Conservation (phyloP, 352 stramenopile genomes). For the Phytophthora kernoviae region DNA sequence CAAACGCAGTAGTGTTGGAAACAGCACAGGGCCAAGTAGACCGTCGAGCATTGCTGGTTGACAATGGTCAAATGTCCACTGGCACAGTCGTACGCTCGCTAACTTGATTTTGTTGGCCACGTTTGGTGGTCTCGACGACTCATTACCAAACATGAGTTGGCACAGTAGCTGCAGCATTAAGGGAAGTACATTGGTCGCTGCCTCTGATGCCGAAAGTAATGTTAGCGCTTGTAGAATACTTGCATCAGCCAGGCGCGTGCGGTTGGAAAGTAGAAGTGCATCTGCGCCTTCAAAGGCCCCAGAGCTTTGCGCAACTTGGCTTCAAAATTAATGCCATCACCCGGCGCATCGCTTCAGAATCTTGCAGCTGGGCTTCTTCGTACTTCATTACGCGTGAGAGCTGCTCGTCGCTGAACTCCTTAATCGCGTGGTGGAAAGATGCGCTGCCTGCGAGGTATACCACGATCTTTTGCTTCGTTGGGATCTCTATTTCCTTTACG, state of each 20-base stretch:
- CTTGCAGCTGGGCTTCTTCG: conserved; percentile 52
- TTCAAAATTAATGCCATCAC: conserved; percentile 68
- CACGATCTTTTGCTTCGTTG: conserved; percentile 42
- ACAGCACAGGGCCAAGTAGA: conserved; percentile 69
- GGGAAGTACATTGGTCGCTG: conserved; percentile 60
- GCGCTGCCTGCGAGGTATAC: conserved; percentile 64
- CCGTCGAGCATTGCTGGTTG: conserved; percentile 43
- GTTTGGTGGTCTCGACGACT: conserved; percentile 47
- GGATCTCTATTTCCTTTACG: conserved; percentile 55
- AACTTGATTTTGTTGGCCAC: conserved; percentile 69
- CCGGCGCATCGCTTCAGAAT: conserved; percentile 34
- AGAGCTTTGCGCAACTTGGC: conserved; percentile 50
- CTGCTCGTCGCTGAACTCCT: conserved; percentile 73
- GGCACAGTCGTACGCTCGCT: conserved; percentile 56
- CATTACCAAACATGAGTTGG: conserved; percentile 76
- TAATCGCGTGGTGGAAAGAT: conserved; percentile 71
- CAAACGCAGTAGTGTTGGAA: conserved; percentile 66
- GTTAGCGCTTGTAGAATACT: conserved; percentile 63
- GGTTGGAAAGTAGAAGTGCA: conserved; percentile 48
- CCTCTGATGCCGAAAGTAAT: conserved; percentile 55
- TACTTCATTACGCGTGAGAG: conserved; percentile 67
- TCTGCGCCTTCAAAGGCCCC: conserved; percentile 44
- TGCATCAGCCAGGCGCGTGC: conserved; percentile 52
- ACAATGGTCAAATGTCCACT: conserved; percentile 66
- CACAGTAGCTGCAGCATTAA: conserved; percentile 76